Percentiles rank a stretch among this genome's conserved stretches.
These are phyloP conservation scores for Gymnopilus dilepis DNA, from an alignment of 768 basidiomycete species.

Conservation along the genomic window DNA sequence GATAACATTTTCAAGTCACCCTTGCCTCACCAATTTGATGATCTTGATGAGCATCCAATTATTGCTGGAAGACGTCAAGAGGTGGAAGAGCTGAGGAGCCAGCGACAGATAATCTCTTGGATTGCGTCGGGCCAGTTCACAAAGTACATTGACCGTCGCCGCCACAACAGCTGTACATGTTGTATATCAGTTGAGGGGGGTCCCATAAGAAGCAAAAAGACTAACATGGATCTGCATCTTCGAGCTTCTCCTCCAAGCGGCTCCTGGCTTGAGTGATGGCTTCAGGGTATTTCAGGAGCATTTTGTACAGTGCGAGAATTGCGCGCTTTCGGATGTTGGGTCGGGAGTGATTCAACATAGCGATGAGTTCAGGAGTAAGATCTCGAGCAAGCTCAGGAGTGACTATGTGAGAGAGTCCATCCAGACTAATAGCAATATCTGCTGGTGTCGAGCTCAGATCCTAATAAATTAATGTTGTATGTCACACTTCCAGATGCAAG, in stretches of 20 bases:
- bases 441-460: slow-evolving; percentile 79
- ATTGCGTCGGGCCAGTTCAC: slow-evolving; percentile 84
- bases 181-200: background rate
- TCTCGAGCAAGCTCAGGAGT: slow-evolving; percentile 92
- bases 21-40: slow-evolving; percentile 79
- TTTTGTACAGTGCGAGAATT: slow-evolving; percentile 80
- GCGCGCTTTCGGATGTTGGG: slow-evolving; percentile 91
- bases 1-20: background rate
- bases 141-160: slow-evolving; percentile 91
- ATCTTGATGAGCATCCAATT: slow-evolving; percentile 99
- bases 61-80: slow-evolving; percentile 92
- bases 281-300: slow-evolving; percentile 84
- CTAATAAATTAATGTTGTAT: slow-evolving; percentile 47
- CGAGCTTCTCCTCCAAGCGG: slow-evolving; percentile 79
- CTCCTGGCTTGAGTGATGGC: slow-evolving; percentile 66
- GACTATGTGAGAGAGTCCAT: slow-evolving; percentile 84
- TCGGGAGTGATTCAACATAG: slow-evolving; percentile 89
- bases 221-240: slow-evolving; percentile 76
- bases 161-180: slow-evolving; percentile 78
- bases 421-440: slow-evolving; percentile 77
- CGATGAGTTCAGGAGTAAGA: slow-evolving; percentile 81
- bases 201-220: slow-evolving; percentile 3
- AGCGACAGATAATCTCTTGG: slow-evolving; percentile 83
- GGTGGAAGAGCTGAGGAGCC: slow-evolving; percentile 91
- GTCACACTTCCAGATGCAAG: background rate